Conservation (phyloP, 345 rosid species). For the Hirschfeldia incana region DNA sequence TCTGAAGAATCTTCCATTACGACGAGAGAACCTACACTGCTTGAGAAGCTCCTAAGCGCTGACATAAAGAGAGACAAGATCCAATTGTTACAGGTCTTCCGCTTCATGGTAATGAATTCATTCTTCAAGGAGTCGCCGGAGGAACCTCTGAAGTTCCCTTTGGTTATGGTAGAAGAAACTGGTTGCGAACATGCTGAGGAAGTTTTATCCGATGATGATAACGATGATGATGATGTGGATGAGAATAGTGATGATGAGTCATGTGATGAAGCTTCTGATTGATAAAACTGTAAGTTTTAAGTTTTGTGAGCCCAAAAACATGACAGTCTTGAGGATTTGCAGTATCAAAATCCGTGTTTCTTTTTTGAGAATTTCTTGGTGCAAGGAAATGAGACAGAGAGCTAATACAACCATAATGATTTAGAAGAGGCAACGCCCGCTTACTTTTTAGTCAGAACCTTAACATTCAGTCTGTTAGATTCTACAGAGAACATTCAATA, state of each 20-base stretch:
- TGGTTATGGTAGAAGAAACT: constrained; percentile 54
- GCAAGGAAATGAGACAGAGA: neutral
- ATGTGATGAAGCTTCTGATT: constrained; percentile 19
- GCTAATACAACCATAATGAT: neutral
- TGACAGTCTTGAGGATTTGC: neutral
- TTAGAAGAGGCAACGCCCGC: neutral
- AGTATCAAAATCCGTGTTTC: neutral
- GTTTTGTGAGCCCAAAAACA: constrained; percentile 8
- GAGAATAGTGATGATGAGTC: constrained; percentile 20
- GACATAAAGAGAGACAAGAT: constrained; percentile 70
- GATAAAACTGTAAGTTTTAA: neutral
- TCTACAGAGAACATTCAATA: neutral
- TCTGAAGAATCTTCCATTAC: constrained; percentile 34
- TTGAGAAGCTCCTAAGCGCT: constrained; percentile 74
- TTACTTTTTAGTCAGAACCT: neutral
- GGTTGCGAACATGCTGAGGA: constrained; percentile 40
- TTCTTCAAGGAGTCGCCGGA: constrained; percentile 68
- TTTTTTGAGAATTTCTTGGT: neutral
- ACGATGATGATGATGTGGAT: constrained; percentile 17
- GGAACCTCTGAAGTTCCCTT: constrained; percentile 61
- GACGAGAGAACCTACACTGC: constrained; percentile 60
- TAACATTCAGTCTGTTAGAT: neutral
- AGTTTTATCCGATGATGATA: constrained; percentile 22
- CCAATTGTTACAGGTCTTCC: constrained; percentile 64
- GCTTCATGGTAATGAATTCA: constrained; percentile 72